Percentiles rank a stretch among this genome's conserved stretches.
Evolutionary conservation across 768 basidiomycete genomes (phyloP).

Genomic region (Boletus reticuloceps): DNA sequence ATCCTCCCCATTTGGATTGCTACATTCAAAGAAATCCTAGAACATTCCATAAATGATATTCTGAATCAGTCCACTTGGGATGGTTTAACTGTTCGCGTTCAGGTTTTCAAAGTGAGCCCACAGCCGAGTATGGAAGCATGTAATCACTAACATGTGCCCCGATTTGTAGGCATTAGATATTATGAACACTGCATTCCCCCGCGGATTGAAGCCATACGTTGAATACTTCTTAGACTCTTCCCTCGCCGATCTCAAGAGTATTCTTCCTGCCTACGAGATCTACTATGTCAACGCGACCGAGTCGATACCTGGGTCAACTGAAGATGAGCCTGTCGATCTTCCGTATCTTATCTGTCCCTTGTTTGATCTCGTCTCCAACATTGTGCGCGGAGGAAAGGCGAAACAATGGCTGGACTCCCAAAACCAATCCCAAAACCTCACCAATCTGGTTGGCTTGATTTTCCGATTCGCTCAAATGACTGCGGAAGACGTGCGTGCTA

Average conservation of each 20-base stretch:
- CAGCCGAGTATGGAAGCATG: neutral
- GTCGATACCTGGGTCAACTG: constrained; percentile 60
- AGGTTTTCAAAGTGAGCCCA: constrained; percentile 74
- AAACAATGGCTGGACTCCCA: constrained; percentile 59
- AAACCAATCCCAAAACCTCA: constrained; percentile 36
- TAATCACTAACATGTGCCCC: neutral
- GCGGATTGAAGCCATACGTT: constrained; percentile 62
- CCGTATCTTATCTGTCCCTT: constrained; percentile 75
- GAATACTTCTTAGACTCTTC: constrained; percentile 56
- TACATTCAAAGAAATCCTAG: constrained; percentile 77
- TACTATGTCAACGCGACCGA: constrained; percentile 61
- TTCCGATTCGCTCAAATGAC: constrained; percentile 86
- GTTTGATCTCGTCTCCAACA: constrained; percentile 73
- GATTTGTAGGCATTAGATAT: constrained; percentile 67
- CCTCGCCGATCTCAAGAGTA: constrained; percentile 54
- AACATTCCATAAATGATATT: constrained; percentile 61
- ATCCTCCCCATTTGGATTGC: constrained; percentile 92
- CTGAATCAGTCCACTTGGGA: constrained; percentile 70
- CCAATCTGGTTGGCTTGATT: constrained; percentile 49
- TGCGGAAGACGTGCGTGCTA: constrained; percentile 69
- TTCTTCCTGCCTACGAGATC: constrained; percentile 58
- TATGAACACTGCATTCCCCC: constrained; percentile 80
- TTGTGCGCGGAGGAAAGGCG: constrained; percentile 61
- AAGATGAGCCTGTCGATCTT: constrained; percentile 76
- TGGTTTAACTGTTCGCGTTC: constrained; percentile 70